Evolutionary conservation across 2,329 filamentous ascomycete genomes (phyloP).

Genomic region (Trichoderma pleuroti): DNA sequence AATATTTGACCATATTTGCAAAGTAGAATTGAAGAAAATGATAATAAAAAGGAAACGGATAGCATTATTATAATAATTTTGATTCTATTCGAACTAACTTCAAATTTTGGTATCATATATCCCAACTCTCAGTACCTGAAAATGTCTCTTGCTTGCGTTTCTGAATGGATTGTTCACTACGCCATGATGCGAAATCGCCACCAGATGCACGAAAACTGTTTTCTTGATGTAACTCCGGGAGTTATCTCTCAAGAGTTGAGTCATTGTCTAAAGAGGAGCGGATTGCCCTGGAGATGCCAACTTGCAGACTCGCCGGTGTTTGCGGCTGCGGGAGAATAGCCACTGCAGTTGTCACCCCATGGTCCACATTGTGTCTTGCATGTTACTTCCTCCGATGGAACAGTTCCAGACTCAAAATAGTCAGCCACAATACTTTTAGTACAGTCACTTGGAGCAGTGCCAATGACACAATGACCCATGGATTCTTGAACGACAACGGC

Average conservation of each 20-base stretch:
- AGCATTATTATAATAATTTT: neutral
- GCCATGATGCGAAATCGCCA: neutral
- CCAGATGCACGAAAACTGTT: neutral
- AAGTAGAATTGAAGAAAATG: neutral
- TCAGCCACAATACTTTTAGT: neutral
- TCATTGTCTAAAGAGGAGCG: neutral
- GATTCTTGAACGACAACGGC: neutral
- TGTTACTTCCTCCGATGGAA: neutral
- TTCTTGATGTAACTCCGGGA: neutral
- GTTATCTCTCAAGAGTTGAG: neutral
- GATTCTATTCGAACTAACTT: neutral
- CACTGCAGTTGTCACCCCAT: constrained; percentile 1
- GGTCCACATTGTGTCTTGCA: neutral
- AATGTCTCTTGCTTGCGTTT: neutral
- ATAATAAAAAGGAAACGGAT: neutral
- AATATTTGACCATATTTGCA: neutral
- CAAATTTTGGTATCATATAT: neutral
- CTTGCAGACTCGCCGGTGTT: neutral
- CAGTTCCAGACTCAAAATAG: constrained; percentile 2
- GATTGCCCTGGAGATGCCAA: neutral
- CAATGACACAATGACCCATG: neutral
- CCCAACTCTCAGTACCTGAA: neutral
- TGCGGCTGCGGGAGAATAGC: neutral
- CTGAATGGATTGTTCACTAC: neutral
- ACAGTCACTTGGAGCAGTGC: neutral